Percentiles rank a stretch among this genome's conserved stretches.
Evolutionary conservation across 2,329 filamentous ascomycete genomes (phyloP).

Genomic region (Rutstroemia sydowiana): DNA sequence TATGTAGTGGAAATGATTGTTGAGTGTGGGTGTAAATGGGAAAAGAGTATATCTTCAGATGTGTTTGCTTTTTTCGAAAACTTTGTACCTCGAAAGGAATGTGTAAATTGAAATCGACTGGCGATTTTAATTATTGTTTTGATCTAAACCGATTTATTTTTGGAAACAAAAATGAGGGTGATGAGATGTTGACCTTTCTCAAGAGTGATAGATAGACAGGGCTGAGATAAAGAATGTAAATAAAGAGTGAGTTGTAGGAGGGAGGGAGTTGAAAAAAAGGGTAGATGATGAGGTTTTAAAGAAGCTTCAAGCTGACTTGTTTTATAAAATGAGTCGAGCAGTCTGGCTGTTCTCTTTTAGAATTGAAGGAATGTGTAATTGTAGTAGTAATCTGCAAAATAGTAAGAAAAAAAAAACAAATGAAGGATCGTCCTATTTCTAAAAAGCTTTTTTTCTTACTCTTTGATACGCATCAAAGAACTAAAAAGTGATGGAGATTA

Average conservation of each 20-base stretch:
- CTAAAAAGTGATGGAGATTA: too few species aligned
- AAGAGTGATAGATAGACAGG: not conserved
- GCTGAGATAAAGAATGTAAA: slow-evolving; percentile 5
- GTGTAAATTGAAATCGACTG: not conserved
- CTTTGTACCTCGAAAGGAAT: slow-evolving; percentile 2
- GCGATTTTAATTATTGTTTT: slow-evolving; percentile 4
- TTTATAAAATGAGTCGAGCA: not conserved
- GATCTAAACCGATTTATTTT: slow-evolving; percentile 1
- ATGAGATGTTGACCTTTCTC: slow-evolving; percentile 5
- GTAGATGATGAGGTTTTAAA: not conserved
- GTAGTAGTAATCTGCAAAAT: too few species aligned
- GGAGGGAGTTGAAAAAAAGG: not conserved
- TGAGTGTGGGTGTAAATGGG: not conserved
- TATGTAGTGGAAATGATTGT: not conserved
- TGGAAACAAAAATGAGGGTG: slow-evolving; percentile 9
- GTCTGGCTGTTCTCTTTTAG: slow-evolving; percentile 4
- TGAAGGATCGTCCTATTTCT: too few species aligned
- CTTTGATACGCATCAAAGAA: too few species aligned
- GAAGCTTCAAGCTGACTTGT: slow-evolving; percentile 7
- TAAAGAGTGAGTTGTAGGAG: not conserved
- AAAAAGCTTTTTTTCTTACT: too few species aligned
- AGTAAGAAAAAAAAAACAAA: too few species aligned
- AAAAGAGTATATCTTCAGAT: not conserved
- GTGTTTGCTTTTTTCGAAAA: not conserved
- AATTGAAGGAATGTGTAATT: slow-evolving; percentile 3